A percentile compares a stretch with the other conserved stretches of the same genome.
Conservation (phyloP, 2,329 filamentous ascomycete genomes). For the Diplocarpon mali region DNA sequence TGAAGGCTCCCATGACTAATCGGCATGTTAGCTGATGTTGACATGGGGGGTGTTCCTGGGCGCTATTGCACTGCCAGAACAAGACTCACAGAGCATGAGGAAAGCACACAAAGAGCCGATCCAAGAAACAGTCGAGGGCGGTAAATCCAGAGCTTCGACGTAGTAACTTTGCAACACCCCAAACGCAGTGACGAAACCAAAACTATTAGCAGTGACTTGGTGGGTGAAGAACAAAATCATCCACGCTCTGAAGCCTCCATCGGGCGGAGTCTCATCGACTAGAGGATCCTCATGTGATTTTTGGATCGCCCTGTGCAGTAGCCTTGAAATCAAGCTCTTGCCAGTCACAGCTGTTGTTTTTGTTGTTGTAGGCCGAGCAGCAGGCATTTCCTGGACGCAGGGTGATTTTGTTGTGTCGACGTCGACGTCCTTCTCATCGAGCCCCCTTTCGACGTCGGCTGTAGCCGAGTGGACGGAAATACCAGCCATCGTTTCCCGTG, state of each 20-base stretch:
- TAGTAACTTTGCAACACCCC: constrained; percentile 31
- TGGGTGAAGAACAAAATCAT: constrained; percentile 23
- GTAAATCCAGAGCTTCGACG: constrained; percentile 24
- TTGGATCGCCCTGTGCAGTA: background rate
- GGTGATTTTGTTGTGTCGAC: no score
- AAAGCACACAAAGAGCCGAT: constrained; percentile 33
- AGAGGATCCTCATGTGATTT: constrained; percentile 3
- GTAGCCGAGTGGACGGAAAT: background rate
- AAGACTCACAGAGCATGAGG: constrained; percentile 29
- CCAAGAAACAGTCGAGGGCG: constrained; percentile 32
- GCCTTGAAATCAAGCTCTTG: no score
- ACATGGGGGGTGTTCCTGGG: no score
- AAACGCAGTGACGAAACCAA: constrained; percentile 24
- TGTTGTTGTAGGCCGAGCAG: no score
- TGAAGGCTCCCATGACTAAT: constrained; percentile 18
- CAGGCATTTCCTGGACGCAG: no score
- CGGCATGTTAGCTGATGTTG: background rate
- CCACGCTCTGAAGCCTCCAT: constrained; percentile 24
- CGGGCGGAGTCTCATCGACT: constrained; percentile 8
- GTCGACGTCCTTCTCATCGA: background rate
- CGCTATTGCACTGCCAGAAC: background rate
- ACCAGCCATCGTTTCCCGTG: background rate
- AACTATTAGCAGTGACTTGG: constrained; percentile 25
- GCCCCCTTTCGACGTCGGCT: background rate
- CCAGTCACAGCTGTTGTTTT: no score